phyloP scores from a whole-genome alignment of 805 yeast genomes.

The Jamesozyma jinghongensis region DNA sequence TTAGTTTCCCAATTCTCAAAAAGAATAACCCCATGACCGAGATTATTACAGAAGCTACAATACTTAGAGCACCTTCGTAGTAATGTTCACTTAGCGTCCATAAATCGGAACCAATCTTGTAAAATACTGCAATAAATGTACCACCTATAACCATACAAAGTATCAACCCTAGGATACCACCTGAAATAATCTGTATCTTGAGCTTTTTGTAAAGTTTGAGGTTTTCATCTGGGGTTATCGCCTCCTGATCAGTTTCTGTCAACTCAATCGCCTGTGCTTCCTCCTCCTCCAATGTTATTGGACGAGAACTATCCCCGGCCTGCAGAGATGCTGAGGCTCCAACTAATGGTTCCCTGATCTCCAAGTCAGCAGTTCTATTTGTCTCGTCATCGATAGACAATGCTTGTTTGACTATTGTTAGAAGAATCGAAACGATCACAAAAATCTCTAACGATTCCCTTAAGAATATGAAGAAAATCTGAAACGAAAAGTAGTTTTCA shows the following conservation, averaged over 20 bases:
- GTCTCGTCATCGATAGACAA: constrained; percentile 32
- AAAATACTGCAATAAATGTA: constrained; percentile 58
- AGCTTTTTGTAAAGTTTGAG: constrained; percentile 35
- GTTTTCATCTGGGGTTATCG: constrained; percentile 10
- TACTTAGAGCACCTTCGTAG: constrained; percentile 80
- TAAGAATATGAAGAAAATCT: constrained; percentile 62
- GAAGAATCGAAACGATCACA: constrained; percentile 61
- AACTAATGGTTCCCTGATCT: background rate
- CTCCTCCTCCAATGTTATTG: constrained; percentile 15
- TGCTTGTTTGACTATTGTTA: constrained; percentile 62
- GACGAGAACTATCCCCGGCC: no score
- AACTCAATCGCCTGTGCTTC: constrained; percentile 24
- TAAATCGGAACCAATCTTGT: constrained; percentile 68
- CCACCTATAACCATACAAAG: constrained; percentile 69
- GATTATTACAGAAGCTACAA: constrained; percentile 68
- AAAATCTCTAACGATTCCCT: constrained; percentile 71
- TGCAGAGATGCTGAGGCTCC: background rate
- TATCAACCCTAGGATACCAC: constrained; percentile 62
- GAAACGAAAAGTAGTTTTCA: constrained; percentile 55
- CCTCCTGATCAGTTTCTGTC: constrained; percentile 3
- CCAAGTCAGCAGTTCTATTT: background rate
- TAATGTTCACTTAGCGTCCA: constrained; percentile 84
- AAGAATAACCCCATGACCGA: constrained; percentile 83
- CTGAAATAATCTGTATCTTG: constrained; percentile 69
- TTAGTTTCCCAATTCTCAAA: constrained; percentile 68